Base-by-base conservation (phyloP, 2,329 filamentous ascomycete species). In the Coleophoma eucalyptorum region DNA sequence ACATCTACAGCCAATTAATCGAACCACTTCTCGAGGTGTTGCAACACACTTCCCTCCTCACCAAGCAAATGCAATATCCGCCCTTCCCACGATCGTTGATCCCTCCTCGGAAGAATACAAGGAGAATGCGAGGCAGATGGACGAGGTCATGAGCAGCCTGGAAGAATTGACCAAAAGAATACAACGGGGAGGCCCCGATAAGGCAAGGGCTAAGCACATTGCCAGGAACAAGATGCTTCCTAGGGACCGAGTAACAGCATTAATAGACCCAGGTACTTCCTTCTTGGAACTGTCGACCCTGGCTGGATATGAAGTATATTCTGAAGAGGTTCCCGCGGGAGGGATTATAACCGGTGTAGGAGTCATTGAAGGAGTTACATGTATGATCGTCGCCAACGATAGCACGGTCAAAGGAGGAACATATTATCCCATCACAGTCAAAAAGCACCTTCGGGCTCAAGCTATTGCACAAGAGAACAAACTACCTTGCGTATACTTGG, bases 371-470 rank as follows among this genome's bases (percentile, higher is more conserved):
- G 93, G 93, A 13, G 90, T 96, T 21, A 87, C 85, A 38, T 97
- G 93, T 69, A 87, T 97, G 73, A 89, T 97, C 61, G 89, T 97
- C 46, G 92, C 91, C 51, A 97, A 97, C 67, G 93, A 97, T 67
- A 95, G 90, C 73, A 97, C 93, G 16, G 93, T 97, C 64, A 99
- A 97, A 73, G 93, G 93, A 48, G 93, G 93, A 20, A 96, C 93
- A 2, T 99, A 99, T 72, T 97, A 93, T 66, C 93, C 93, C 1
- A 90, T 97, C 61, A 99, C 93, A 0, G 90, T 97, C 52, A 97
- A 97, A 76, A 99, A 99, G 77, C 94, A 97, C 69, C 76, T 97
- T 15, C 83, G 93, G 55, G 93, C 93, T 4, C 94, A 99, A 69
- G 85, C 88, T 26, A 88, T 97, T 56, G 93, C 93, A 0, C 83